phyloP scores from a whole-genome alignment of 1,139 yeast species.

The Pichia kudriavzevii region DNA sequence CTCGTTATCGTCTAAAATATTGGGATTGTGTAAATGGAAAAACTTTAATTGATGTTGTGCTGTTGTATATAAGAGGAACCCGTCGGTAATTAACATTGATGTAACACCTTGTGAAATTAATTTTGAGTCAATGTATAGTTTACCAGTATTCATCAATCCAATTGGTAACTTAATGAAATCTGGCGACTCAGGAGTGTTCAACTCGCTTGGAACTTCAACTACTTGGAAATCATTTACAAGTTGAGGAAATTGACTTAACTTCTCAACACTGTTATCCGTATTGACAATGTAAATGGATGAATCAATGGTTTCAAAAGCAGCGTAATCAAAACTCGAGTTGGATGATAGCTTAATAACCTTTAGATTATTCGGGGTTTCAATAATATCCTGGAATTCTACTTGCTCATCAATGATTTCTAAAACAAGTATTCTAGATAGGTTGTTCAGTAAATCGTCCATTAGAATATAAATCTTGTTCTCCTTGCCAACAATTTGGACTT shows the following conservation, averaged over 20 bases:
- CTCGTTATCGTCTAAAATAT: conserved; percentile 15
- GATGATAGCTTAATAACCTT: conserved; percentile 48
- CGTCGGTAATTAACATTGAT: conserved; percentile 66
- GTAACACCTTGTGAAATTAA: conserved; percentile 76
- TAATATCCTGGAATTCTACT: conserved; percentile 28
- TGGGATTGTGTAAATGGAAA: conserved; percentile 47
- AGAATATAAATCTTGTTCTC: conserved; percentile 46
- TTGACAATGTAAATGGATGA: conserved; percentile 51
- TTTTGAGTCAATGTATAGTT: conserved; percentile 55
- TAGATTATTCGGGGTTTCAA: conserved; percentile 42
- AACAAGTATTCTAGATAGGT: conserved; percentile 5
- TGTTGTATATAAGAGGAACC: conserved; percentile 75
- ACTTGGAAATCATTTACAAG: conserved; percentile 60
- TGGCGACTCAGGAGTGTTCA: too few relatives aligned
- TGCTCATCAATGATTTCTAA: not conserved
- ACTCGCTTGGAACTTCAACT: conserved; percentile 25
- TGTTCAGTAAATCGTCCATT: conserved; percentile 33
- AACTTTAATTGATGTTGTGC: conserved; percentile 82
- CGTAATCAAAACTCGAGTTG: conserved; percentile 43
- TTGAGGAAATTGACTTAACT: conserved; percentile 53
- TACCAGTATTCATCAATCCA: conserved; percentile 70
- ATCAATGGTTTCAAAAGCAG: conserved; percentile 56
- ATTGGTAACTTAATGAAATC: conserved; percentile 34
- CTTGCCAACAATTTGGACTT: conserved; percentile 51
- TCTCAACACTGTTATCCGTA: conserved; percentile 20